Percentiles rank a stretch among this genome's conserved stretches.
Conservation (phyloP, 306 rosid species). For the Dalbergia cultrata region DNA sequence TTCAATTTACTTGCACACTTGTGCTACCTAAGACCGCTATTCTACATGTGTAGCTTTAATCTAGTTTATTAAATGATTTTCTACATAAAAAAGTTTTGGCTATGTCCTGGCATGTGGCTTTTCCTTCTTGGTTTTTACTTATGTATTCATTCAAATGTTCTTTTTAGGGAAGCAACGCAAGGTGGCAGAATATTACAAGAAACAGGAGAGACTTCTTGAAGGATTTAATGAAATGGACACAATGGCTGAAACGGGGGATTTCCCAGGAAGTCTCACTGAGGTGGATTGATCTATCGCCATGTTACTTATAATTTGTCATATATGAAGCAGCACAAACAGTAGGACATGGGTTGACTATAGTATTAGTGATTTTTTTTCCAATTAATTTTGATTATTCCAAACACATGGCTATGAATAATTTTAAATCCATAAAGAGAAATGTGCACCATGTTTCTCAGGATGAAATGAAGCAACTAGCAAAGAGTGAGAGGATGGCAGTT, state of each 20-base stretch:
- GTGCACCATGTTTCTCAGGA: slow-evolving; percentile 57
- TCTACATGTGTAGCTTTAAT: neutral
- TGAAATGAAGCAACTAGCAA: slow-evolving; percentile 73
- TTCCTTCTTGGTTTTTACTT: neutral
- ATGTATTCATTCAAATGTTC: neutral
- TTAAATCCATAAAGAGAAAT: neutral
- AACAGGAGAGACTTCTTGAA: slow-evolving; percentile 79
- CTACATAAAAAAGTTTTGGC: neutral
- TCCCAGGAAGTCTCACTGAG: slow-evolving; percentile 76
- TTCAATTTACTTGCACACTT: neutral
- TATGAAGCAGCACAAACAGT: neutral
- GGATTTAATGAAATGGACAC: slow-evolving; percentile 85
- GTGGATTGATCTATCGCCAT: slow-evolving; percentile 51
- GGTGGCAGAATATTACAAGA: slow-evolving; percentile 77
- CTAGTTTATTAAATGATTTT: neutral
- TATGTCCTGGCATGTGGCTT: neutral
- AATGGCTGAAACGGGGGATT: slow-evolving; percentile 65
- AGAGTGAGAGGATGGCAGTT: slow-evolving; percentile 72
- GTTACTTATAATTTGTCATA: slow-evolving; percentile 12
- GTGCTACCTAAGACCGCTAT: slow-evolving; percentile 14
- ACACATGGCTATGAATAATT: neutral
- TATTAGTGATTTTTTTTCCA: neutral
- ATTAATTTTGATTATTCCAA: neutral
- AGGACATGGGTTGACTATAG: neutral
- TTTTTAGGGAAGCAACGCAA: slow-evolving; percentile 62